A percentile compares a stretch with the other conserved stretches of the same genome.
phyloP scores from a whole-genome alignment of 2,329 filamentous ascomycete species.

The Neofusicoccum cordaticola region DNA sequence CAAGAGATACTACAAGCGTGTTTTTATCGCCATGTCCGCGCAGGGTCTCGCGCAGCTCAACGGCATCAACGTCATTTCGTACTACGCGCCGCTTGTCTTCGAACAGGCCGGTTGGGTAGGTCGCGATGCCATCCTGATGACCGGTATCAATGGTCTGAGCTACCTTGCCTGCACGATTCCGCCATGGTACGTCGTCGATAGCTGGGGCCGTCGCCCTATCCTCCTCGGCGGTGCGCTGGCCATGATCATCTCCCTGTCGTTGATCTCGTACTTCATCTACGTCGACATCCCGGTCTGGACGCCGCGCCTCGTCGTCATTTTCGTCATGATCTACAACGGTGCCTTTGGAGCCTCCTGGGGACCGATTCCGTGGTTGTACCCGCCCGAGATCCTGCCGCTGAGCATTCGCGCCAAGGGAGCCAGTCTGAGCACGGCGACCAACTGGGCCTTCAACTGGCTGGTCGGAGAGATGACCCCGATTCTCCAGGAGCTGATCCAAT shows the following conservation, averaged over 20 bases:
- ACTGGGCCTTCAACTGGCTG: slow-evolving; percentile 98
- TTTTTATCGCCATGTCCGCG: slow-evolving; percentile 98
- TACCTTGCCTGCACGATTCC: slow-evolving; percentile 91
- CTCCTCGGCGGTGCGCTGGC: slow-evolving; percentile 83
- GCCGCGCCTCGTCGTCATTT: slow-evolving; percentile 80
- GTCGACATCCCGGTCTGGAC: slow-evolving; percentile 71
- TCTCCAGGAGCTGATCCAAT: slow-evolving; percentile 85
- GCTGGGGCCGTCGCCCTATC: slow-evolving; percentile 84
- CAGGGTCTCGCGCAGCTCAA: slow-evolving; percentile 95
- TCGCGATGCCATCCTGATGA: slow-evolving; percentile 91
- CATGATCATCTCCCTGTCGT: slow-evolving; percentile 83
- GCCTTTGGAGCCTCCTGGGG: slow-evolving; percentile 98
- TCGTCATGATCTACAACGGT: slow-evolving; percentile 98
- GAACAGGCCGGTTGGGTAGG: slow-evolving; percentile 95
- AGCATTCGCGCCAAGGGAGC: slow-evolving; percentile 97
- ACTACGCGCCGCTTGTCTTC: slow-evolving; percentile 95
- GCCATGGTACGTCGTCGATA: slow-evolving; percentile 95
- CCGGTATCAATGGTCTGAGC: slow-evolving; percentile 88
- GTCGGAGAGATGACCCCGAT: slow-evolving; percentile 94
- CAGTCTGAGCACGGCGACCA: slow-evolving; percentile 90
- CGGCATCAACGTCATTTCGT: slow-evolving; percentile 99
- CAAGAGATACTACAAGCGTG: slow-evolving; percentile 81
- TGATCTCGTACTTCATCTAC: slow-evolving; percentile 94
- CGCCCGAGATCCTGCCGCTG: slow-evolving; percentile 94
- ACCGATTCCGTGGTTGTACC: slow-evolving; percentile 96